Evolutionary conservation across 2,329 filamentous ascomycete species (phyloP), one percentile per base, ranked within the genome.

Genomic region (Domatiomyces catenatus): DNA sequence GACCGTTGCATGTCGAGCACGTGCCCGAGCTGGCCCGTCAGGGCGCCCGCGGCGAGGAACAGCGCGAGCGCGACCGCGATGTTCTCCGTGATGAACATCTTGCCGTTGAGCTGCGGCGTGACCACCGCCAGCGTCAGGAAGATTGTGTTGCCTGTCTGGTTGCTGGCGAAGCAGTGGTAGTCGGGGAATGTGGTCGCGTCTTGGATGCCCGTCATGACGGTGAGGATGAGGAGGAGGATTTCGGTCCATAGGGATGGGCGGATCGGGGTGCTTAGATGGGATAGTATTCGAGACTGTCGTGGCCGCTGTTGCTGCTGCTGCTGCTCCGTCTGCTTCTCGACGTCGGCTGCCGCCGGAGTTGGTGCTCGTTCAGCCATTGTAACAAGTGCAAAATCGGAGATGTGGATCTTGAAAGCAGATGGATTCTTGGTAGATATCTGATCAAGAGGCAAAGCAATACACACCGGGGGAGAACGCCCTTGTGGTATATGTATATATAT

Each of bases 61-160:
- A 76, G 67, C 6, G 71, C 73, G 2, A 81, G 70, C 15, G 74
- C 73, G 10, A 72, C 64, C 42, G 69, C 76, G 43, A 80, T 76
- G 55, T 80, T 79, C 46, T 69, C 58, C 10, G 73, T 71, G 57
- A 70, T 66, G 62, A 79, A 78, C 60, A 70, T 65, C 18, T 71
- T 66, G 44, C 69, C 67, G 55, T 72, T 52, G 65, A 52, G 74
- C 62, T 36, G 71, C 60, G 7, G 75, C 72, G 26, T 74, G 58
- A 36, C 43, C 8, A 52, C 48, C 2, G 75, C 64, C 50, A 79
- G 67, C 26, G 75, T 76, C 7, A 81, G 68, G 58, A 82, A 75
- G 47, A 81, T 72, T 1, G 77, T 80, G 64, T 81, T 82, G 52
- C 79, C 79, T 0, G 79, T 82, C 59, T 82, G 77, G 62, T 81